Evolutionary conservation across 2,329 filamentous ascomycete genomes (phyloP).

Genomic region (Fusarium multiceps): DNA sequence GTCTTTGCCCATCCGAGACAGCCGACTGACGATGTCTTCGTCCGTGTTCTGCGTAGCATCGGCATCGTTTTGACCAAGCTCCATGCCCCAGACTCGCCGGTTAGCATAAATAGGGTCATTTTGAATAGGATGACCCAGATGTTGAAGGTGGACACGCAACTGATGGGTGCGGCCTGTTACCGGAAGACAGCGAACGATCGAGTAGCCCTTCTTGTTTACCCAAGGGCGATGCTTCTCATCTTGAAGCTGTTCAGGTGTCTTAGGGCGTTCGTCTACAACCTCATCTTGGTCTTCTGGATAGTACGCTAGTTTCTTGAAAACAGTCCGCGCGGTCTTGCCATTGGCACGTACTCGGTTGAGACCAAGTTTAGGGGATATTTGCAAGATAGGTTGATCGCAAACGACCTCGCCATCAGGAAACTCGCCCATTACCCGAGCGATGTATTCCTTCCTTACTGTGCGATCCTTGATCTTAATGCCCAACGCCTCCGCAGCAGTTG

Average conservation of each 20-base stretch:
- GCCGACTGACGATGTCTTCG: conserved; percentile 86
- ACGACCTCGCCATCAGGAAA: conserved; percentile 93
- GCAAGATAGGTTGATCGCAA: conserved; percentile 92
- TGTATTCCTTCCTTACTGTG: conserved; percentile 93
- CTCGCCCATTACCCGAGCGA: conserved; percentile 88
- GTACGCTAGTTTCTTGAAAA: conserved; percentile 93
- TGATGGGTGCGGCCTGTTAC: conserved; percentile 96
- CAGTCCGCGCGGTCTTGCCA: conserved; percentile 88
- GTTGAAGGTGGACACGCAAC: conserved; percentile 93
- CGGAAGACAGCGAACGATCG: conserved; percentile 92
- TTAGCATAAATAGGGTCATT: conserved; percentile 99
- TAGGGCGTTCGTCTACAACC: conserved; percentile 39
- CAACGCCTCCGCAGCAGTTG: conserved; percentile 81
- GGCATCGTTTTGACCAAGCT: conserved; percentile 74
- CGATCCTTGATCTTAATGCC: conserved; percentile 80
- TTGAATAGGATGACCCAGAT: conserved; percentile 91
- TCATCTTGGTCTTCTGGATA: conserved; percentile 66
- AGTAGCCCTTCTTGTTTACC: conserved; percentile 80
- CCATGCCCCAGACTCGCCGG: conserved; percentile 86
- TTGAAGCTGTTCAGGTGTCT: conserved; percentile 39
- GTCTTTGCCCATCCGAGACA: conserved; percentile 92
- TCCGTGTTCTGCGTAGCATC: conserved; percentile 79
- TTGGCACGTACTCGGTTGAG: conserved; percentile 94
- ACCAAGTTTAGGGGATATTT: conserved; percentile 94
- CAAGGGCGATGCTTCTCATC: conserved; percentile 52